Evolutionary conservation across 805 yeast genomes (phyloP), one percentile per base, ranked within the genome.

Genomic region (Wickerhamomyces xylosicus): DNA sequence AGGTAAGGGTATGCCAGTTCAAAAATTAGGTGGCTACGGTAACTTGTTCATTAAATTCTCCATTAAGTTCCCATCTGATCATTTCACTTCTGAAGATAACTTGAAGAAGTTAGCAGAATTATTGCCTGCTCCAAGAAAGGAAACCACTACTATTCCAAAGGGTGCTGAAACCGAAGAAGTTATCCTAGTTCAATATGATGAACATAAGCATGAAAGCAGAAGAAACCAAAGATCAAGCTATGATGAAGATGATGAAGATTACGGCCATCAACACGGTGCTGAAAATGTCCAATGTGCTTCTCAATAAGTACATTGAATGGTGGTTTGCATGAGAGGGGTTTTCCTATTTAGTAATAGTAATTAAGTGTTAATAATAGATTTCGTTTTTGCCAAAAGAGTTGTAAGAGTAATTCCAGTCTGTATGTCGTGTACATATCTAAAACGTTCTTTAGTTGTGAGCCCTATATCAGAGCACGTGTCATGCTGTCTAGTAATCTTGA

Each of bases 1-100:
- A 51, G 85, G 79, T 54, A 89, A 90, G 64, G 99, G 99, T 78
- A 92, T 92, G 98, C 99, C 98, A 49, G 68, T 90, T 48, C 80
- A 72, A 65, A 79, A 92, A 65, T 80, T 74, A 59, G 95, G 95
- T 60, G 85, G 87, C 47, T 71, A 61, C 54, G 99, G 99, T 64
- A 77, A 86, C 66, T 72, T 92, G 67, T 77, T 85, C 54, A 67
- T 92, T 51, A 80, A 84, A 58, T 92, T 92, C 66, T 78, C 77
- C 48, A 74, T 92, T 54, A 86, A 83, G 58, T 92, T 92, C 85
- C 99, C 99, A 48, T 58, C 59, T 38, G 63, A 70, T 39, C 72
- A 79, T 56, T 86, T 85, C 58, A 72, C 95, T 36, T 54, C 72
- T 43, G 95, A 84, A 60, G 86, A 78, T 38, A 72, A 80, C 56